Percentiles rank a stretch among this genome's conserved stretches.
Conservation (phyloP, 2,329 filamentous ascomycete species). For the Aureobasidium musti region DNA sequence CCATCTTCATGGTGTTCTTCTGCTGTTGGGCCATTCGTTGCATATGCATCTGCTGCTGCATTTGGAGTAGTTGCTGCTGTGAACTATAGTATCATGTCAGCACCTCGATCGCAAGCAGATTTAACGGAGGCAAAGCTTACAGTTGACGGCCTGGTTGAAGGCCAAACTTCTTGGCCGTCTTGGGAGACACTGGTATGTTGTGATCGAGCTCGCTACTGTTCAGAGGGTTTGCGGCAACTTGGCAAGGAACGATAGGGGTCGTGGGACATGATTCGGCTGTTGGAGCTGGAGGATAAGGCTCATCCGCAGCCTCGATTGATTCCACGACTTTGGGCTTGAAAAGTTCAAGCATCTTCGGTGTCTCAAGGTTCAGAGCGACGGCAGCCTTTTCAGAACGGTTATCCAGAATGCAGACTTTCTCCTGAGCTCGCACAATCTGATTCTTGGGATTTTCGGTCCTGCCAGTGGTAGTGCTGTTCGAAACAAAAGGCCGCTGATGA, state of each 20-base stretch:
- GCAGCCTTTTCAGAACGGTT: not conserved
- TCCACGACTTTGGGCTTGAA: not conserved
- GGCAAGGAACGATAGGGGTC: not conserved
- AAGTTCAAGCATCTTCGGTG: not conserved
- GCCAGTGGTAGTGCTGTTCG: not conserved
- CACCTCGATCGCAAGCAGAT: not conserved
- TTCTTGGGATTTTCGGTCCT: not conserved
- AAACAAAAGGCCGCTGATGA: no score
- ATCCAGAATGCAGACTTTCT: not conserved
- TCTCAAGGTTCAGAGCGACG: not conserved
- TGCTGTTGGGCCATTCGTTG: slow-evolving; percentile 43
- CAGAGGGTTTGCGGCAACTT: not conserved
- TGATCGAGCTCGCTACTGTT: slow-evolving; percentile 57
- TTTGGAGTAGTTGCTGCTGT: slow-evolving; percentile 53
- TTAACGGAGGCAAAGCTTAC: slow-evolving; percentile 51
- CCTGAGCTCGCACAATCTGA: not conserved
- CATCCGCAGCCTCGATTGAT: not conserved
- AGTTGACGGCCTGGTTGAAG: slow-evolving; percentile 76
- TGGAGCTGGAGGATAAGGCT: not conserved
- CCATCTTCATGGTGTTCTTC: slow-evolving; percentile 70
- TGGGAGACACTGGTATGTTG: slow-evolving; percentile 62
- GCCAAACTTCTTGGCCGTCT: slow-evolving; percentile 67
- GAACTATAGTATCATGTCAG: slow-evolving; percentile 32
- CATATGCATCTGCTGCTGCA: slow-evolving; percentile 68
- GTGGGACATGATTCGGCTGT: not conserved